phyloP scores from a whole-genome alignment of 1,284 basidiomycete genomes.

The Fomitopsis pinicola region DNA sequence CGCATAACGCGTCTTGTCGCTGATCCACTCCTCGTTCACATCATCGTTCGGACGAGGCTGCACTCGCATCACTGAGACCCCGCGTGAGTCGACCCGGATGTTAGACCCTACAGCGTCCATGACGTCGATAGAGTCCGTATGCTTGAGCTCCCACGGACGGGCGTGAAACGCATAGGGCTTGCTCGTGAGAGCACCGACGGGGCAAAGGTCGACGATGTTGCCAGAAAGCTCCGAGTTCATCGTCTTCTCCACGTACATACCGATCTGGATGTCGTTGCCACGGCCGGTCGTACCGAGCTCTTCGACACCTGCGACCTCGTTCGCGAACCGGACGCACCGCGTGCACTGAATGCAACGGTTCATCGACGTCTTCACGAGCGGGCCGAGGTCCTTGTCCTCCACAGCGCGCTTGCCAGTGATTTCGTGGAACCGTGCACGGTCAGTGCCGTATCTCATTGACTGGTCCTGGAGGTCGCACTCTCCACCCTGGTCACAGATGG shows the following conservation, averaged over 20 bases:
- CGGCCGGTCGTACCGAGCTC: conserved; percentile 96
- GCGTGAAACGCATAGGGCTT: conserved; percentile 98
- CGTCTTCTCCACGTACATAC: conserved; percentile 96
- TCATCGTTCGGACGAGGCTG: conserved; percentile 97
- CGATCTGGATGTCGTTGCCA: conserved; percentile 98
- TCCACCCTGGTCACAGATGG: conserved; percentile 96
- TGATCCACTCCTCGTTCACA: conserved; percentile 99
- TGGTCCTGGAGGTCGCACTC: conserved; percentile 99
- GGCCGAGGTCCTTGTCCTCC: conserved; percentile 98
- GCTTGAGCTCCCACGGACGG: conserved; percentile 98
- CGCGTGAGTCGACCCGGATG: conserved; percentile 95
- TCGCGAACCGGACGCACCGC: conserved; percentile 97
- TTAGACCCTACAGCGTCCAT: conserved; percentile 98
- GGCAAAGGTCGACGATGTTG: conserved; percentile 96
- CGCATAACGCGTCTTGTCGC: conserved; percentile 97
- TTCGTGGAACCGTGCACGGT: conserved; percentile 97
- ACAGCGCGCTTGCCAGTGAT: conserved; percentile 97
- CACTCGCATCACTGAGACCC: conserved; percentile 95
- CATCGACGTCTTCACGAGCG: conserved; percentile 99
- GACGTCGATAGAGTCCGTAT: conserved; percentile 97
- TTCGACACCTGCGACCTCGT: conserved; percentile 98
- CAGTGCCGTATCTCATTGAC: conserved; percentile 98
- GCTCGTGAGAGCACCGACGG: conserved; percentile 95
- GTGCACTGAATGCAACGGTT: conserved; percentile 99
- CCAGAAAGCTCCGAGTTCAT: conserved; percentile 98